Evolutionary conservation across 208 protist genomes (phyloP), one percentile per base, ranked within the genome.

Genomic region (Novymonas esmeraldas): DNA sequence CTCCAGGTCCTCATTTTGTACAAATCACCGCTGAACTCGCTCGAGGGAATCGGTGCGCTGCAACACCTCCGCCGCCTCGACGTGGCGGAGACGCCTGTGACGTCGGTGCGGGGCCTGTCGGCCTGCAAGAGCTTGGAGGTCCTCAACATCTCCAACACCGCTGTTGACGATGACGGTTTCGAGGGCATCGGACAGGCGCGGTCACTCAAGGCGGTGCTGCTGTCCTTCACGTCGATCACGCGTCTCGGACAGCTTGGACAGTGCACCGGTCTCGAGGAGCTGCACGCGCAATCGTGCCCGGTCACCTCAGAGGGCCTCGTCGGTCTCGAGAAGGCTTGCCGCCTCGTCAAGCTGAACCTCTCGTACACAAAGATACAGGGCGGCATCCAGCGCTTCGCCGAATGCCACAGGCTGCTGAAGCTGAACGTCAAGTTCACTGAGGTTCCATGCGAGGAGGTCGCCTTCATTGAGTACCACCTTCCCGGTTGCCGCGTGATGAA

Each of bases 401-500:
- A 22, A 6, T 74, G 62, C 58, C 56, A 50, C 10, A 20, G 44
- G 16, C 49, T 83, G 28, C 54, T 69, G 31, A 79, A 73, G 52
- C 50, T 79, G 16, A 76, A 83, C 42, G 54, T 76, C 50, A 72
- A 70, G 57, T 73, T 65, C 31, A 83, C 72, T 2, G 20, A 66
- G 16, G 66, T 69, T 3, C 36, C 68, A 0, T 41, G 22, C 10
- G 51, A 77, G 58, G 72, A 83, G 22, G 58, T 79, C 0, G 18
- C 61, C 46, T 58, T 60, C 20, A 34, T 79, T 33, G 60, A 70
- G 28, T 33, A 26, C 9, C 48, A 44, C 57, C 67, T 79, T 22
- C 59, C 73, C 14, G 11, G 52, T 2, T 83, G 67, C 38, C 59
- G 58, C 6, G 58, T 83, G 6, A 65, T 64, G 31, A 58, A 70